These are phyloP conservation scores for Trichomonascaceae sp. DNA, from an alignment of 1,139 yeast species.

Conservation along the genomic window DNA sequence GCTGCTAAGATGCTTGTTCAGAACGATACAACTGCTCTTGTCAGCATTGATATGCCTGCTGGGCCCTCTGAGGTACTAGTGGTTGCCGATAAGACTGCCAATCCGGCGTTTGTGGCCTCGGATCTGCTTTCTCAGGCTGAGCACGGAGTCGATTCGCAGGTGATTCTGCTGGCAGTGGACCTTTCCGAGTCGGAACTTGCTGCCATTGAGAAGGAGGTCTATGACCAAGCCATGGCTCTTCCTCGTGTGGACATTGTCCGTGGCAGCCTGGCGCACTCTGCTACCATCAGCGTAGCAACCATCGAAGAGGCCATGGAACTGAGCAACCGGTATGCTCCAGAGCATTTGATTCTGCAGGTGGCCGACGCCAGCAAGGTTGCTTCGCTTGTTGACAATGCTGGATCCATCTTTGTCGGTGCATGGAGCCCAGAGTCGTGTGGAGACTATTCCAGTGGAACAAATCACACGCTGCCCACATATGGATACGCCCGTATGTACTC, in stretches of 20 bases:
- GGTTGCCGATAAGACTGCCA: constrained; percentile 74
- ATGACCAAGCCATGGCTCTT: constrained; percentile 67
- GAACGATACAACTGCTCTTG: constrained; percentile 87
- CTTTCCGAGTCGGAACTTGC: constrained; percentile 46
- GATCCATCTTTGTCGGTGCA: constrained; percentile 91
- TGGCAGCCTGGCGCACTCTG: constrained; percentile 83
- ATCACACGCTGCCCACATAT: constrained; percentile 94
- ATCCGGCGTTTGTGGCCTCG: constrained; percentile 90
- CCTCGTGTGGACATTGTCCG: constrained; percentile 93
- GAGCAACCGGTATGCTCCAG: constrained; percentile 91
- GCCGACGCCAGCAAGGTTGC: constrained; percentile 64
- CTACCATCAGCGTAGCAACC: constrained; percentile 52
- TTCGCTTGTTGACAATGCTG: constrained; percentile 74
- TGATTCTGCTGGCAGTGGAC: constrained; percentile 72
- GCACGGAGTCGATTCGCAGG: constrained; percentile 97
- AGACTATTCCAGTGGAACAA: constrained; percentile 94
- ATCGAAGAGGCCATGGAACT: constrained; percentile 69
- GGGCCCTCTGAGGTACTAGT: constrained; percentile 98
- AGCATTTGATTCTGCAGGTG: constrained; percentile 86
- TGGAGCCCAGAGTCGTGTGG: constrained; percentile 97
- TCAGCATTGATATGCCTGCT: constrained; percentile 98
- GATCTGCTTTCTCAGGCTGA: constrained; percentile 96
- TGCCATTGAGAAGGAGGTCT: constrained; percentile 68
- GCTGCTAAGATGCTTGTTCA: constrained; percentile 98
- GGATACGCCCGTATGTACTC: constrained; percentile 97